Conservation (phyloP, 2,329 filamentous ascomycete genomes). For the Plenodomus lindquistii region DNA sequence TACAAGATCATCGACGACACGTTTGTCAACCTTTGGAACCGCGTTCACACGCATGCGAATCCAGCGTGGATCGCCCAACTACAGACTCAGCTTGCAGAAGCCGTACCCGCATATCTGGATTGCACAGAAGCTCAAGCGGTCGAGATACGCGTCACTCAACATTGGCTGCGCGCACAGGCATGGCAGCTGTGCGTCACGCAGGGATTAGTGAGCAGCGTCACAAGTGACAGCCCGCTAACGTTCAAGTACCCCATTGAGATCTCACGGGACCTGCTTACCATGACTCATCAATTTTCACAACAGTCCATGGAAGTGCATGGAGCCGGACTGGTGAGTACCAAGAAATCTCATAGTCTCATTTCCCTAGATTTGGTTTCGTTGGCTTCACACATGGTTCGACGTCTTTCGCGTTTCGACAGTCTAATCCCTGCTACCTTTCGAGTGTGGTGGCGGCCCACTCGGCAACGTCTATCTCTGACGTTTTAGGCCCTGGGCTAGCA, state of each 20-base stretch:
- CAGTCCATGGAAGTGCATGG: conserved; percentile 75
- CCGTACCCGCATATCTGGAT: conserved; percentile 60
- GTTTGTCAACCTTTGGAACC: conserved; percentile 68
- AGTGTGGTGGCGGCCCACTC: conserved; percentile 25
- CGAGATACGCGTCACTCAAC: conserved; percentile 70
- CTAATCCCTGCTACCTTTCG: conserved; percentile 25
- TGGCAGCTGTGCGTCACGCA: conserved; percentile 73
- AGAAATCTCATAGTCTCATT: conserved; percentile 8
- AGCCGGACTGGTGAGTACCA: conserved; percentile 66
- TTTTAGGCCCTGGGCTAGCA: conserved; percentile 22
- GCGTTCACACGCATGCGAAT: conserved; percentile 53
- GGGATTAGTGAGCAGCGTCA: conserved; percentile 63
- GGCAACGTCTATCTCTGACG: conserved; percentile 36
- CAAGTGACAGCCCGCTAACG: conserved; percentile 62
- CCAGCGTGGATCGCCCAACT: conserved; percentile 53
- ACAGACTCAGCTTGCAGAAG: conserved; percentile 56
- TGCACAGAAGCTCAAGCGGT: conserved; percentile 68
- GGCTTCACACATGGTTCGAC: conserved; percentile 16
- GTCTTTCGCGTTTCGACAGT: conserved; percentile 20
- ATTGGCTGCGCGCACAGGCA: conserved; percentile 72
- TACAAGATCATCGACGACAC: conserved; percentile 67
- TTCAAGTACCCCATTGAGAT: conserved; percentile 66
- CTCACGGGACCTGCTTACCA: conserved; percentile 61
- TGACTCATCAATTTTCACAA: conserved; percentile 72
- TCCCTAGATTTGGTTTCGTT: conserved; percentile 13